Base-by-base conservation (phyloP, 495 filamentous ascomycete genomes). In the Parachaetomium inaequale region DNA sequence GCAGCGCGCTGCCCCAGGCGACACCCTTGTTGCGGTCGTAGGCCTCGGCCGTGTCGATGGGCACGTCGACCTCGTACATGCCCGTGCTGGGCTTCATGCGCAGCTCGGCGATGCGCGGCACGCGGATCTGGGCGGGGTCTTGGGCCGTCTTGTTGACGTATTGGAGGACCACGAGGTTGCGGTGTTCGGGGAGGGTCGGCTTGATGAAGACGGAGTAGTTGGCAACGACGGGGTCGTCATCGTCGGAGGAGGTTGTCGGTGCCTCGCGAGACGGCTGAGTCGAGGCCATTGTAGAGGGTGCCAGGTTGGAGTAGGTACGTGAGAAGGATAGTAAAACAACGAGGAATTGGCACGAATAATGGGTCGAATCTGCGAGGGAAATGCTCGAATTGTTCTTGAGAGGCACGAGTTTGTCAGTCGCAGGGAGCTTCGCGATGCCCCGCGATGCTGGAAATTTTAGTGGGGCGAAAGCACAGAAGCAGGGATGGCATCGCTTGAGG, bases 1-100 rank as follows among this genome's bases (percentile, higher is more conserved):
- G 64, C 23, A 81, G 69, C 1, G 73, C 72, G 15, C 70, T 63
- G 28, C 79, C 79, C 77, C 76, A 80, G 15, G 68, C 72, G 43
- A 79, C 63, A 38, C 79, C 79, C 71, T 81, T 81, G 59, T 66
- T 67, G 45, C 73, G 68, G 70, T 81, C 77, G 70, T 81, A 81
- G 52, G 67, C 72, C n/a, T 65, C 64, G 43, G 61, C 56, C 46
- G 73, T 74, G 65, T 72, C 67, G 56, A 79, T 56, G 26, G 78
- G 78, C 51, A 77, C 71, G 71, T 82, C 79, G 42, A 82, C 72
- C 66, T 82, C 79, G 66, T 76, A 58, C 70, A 81, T 78, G 69
- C 78, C 79, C 0, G 74, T 70, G 31, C 65, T 49, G 59, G 69
- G 70, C 74, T 82, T 82, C 31, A 79, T 40, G 57, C 79, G 79